Base-by-base conservation (phyloP, 2,329 filamentous ascomycete genomes). In the Botrytis tulipae region DNA sequence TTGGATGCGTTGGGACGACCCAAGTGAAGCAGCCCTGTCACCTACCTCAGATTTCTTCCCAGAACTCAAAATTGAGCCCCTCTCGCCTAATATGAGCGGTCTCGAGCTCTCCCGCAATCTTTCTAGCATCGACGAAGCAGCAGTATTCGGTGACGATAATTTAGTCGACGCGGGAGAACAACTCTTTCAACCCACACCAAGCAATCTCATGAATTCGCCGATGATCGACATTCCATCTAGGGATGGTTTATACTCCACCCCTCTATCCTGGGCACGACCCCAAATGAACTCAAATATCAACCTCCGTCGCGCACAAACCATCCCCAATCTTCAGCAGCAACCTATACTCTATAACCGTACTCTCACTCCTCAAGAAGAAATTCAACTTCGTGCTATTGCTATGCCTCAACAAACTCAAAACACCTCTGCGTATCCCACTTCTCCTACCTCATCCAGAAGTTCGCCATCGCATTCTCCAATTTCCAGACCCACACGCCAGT, bases 371-470 rank as follows among this genome's bases (percentile, higher is more conserved):
- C 72, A 77, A 70, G 73, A 80, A 76, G 77, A 79, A 71, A 37
- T 70, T 22, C 85, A 86, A 78, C 84, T 91, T 40, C 86, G 86
- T 75, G 87, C 84, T 75, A 90, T 91, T 78, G 89, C 89, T 77
- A 91, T 91, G 88, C 89, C 87, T 86, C 66, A 73, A 86, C 63
- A 40, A 46, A 76, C 89, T 87, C 69, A 72, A 44, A 61, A 67
- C 42, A 74, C 71, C 44, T 74, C 75, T 40, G 68, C 74, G 3
- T 78, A 76, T 83, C 86, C 73, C 88, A 87, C 77, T 85, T 88
- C 63, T 84, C 86, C 76, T 88, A 87, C 44, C 82, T 82, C 66
- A 54, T 73, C 72, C 35, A 57, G 48, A 57, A 35, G 59, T 25
- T 72, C 61, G 16, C 80, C 76, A 84, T 16, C 63, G n/a, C 71